Base-by-base conservation (phyloP, 768 basidiomycete species). In the Pulveroboletus sp. region DNA sequence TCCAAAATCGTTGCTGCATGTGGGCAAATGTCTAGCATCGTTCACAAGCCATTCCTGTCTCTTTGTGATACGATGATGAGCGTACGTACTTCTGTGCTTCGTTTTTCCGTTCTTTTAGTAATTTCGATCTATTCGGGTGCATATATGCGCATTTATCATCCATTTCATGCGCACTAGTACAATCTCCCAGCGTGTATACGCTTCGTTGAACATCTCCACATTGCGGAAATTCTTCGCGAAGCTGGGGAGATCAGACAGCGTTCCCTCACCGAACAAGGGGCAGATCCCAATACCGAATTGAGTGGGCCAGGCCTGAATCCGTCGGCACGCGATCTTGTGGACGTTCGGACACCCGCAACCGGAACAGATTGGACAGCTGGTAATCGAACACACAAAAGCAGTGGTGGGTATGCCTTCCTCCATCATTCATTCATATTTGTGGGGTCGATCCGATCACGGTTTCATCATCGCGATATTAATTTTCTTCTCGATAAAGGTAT, bases 121-220 rank as follows among this genome's bases (percentile, higher is more conserved):
- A 60, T n/a, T 1, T 7, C 40, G 10, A 4, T 27, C 17, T 9
- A 36, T 47, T 47, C 0, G 20, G 44, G 32, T 43, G 45, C 47
- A 40, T 62, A 40, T 52, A 64, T 62, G 55, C 50, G 31, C 32
- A 20, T 34, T 10, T 33, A 3, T 33, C 6, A 23, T 41, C 24
- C 4, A n/a, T 13, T 40, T 25, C 21, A 4, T 34, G 19, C 6
- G 14, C 14, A 33, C 27, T 45, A 88, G 84, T 88, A 87, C 57
- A 84, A 87, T 59, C 71, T 90, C 16, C 85, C 88, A 0, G 80
- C 85, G 5, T 88, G 85, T 59, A 71, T 90, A 65, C 80, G 87
- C 17, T 73, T 90, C 27, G 63, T 90, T 14, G 87, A 90, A 62
- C 82, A 84, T 4, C 77, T 85, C 1, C 83, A 89, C 59, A 75